Evolutionary conservation across 768 basidiomycete species (phyloP).

Genomic region (Saitozyma sp.): DNA sequence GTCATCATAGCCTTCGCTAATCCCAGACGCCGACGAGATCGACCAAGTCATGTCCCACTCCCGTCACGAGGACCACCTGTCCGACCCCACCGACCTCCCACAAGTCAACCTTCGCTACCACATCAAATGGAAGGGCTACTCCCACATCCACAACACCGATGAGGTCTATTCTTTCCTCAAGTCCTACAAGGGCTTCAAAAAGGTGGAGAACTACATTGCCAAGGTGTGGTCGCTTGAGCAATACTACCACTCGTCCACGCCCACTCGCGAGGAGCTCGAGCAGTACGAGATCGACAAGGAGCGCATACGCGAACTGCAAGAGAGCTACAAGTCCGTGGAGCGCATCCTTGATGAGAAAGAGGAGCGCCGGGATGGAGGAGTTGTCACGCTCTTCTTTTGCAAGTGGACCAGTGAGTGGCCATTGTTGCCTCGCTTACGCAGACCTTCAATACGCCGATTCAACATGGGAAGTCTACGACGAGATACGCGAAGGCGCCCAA

Average conservation of each 20-base stretch:
- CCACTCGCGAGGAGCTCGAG: conserved; percentile 85
- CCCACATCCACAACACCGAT: conserved; percentile 98
- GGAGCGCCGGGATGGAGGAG: conserved; percentile 54
- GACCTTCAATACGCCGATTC: conserved; percentile 85
- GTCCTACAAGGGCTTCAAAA: conserved; percentile 90
- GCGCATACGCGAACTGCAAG: conserved; percentile 84
- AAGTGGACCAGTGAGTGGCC: conserved; percentile 76
- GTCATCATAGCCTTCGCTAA: neutral
- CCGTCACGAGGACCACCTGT: conserved; percentile 69
- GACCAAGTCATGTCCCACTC: conserved; percentile 85
- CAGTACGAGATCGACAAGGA: conserved; percentile 85
- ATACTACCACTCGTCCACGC: conserved; percentile 63
- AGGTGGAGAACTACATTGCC: conserved; percentile 99
- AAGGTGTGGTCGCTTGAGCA: conserved; percentile 62
- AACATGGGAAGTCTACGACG: conserved; percentile 83
- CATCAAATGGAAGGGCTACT: conserved; percentile 99
- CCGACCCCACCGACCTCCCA: conserved; percentile 78
- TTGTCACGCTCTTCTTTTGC: conserved; percentile 76
- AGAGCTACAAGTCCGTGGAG: conserved; percentile 87
- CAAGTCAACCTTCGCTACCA: conserved; percentile 91
- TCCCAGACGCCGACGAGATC: conserved; percentile 57
- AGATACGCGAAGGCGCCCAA: conserved; percentile 74
- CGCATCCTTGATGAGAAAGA: conserved; percentile 64
- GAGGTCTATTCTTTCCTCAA: conserved; percentile 96
- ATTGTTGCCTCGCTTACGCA: conserved; percentile 6